A percentile compares a stretch with the other conserved stretches of the same genome.
phyloP scores from a whole-genome alignment of 108 stramenopile species.

The Halocafeteria seosinensis region DNA sequence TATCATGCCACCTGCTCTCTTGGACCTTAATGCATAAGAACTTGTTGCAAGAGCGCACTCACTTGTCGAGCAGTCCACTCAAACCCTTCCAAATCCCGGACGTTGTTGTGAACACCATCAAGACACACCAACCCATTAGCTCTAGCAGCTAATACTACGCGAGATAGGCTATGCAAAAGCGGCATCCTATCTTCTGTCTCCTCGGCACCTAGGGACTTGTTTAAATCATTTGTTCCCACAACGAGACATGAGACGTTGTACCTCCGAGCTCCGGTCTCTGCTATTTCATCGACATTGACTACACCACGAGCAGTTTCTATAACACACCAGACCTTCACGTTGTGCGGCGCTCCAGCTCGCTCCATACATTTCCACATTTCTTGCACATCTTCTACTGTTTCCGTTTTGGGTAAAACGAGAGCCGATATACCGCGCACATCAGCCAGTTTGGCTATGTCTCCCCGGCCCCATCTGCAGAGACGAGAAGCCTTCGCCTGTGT shows the following conservation, averaged over 20 bases:
- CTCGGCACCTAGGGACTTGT: background rate
- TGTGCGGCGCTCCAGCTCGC: background rate
- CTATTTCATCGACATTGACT: background rate
- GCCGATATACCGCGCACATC: background rate
- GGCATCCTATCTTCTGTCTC: background rate
- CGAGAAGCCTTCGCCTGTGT: too few species aligned
- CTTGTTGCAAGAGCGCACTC: too few species aligned
- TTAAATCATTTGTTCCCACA: conserved; percentile 12
- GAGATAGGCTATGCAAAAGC: background rate
- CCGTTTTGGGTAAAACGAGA: conserved; percentile 14
- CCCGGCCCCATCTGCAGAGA: conserved; percentile 2
- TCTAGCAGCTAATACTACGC: conserved; percentile 6
- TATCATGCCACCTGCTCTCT: too few species aligned
- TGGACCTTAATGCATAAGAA: too few species aligned
- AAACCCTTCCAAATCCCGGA: background rate
- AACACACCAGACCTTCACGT: conserved; percentile 4
- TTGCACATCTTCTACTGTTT: conserved; percentile 2
- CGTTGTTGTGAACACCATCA: conserved; percentile 2
- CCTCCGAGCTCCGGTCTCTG: background rate
- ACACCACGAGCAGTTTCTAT: conserved; percentile 13
- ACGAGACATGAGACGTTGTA: background rate
- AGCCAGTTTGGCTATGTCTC: conserved; percentile 7
- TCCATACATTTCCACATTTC: background rate
- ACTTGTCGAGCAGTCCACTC: background rate
- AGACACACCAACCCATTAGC: background rate